phyloP scores from a whole-genome alignment of 495 filamentous ascomycete genomes.

The Gamarada debralockiae region DNA sequence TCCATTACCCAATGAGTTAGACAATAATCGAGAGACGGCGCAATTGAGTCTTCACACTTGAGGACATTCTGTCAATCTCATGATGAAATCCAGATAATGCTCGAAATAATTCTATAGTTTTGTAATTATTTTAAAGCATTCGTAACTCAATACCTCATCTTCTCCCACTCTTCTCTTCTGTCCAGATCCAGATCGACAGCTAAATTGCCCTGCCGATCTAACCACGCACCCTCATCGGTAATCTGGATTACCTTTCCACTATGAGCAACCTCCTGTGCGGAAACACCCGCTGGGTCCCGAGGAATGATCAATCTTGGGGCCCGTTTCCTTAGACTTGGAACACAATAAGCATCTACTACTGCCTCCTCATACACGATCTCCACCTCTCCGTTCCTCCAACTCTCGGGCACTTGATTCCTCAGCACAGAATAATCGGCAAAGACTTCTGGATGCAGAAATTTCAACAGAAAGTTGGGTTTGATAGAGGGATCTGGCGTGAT shows the following conservation, averaged over 20 bases:
- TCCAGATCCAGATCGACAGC: conserved; percentile 57
- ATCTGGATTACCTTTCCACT: conserved; percentile 59
- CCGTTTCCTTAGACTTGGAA: conserved; percentile 64
- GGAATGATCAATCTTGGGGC: conserved; percentile 82
- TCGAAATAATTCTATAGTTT: too few relatives aligned
- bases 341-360: conserved; percentile 69
- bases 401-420: conserved; percentile 62
- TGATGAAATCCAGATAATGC: too few relatives aligned
- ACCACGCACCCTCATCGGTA: conserved; percentile 74
- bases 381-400: conserved; percentile 9
- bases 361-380: conserved; percentile 52
- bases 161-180: conserved; percentile 37
- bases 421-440: conserved; percentile 70
- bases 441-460: conserved; percentile 74
- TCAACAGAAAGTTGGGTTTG: conserved; percentile 48
- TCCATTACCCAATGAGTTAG: too few relatives aligned
- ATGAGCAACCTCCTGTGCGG: conserved; percentile 73
- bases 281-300: conserved; percentile 69
- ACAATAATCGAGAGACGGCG: too few relatives aligned
- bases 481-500: conserved; percentile 24
- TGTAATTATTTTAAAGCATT: too few relatives aligned
- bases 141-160: conserved; percentile 21
- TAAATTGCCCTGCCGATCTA: conserved; percentile 74
- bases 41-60: too few relatives aligned
- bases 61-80: too few relatives aligned